Percentiles rank a stretch among this genome's conserved stretches.
phyloP scores from a whole-genome alignment of 2,329 filamentous ascomycete species.

The Colletotrichum melonis region DNA sequence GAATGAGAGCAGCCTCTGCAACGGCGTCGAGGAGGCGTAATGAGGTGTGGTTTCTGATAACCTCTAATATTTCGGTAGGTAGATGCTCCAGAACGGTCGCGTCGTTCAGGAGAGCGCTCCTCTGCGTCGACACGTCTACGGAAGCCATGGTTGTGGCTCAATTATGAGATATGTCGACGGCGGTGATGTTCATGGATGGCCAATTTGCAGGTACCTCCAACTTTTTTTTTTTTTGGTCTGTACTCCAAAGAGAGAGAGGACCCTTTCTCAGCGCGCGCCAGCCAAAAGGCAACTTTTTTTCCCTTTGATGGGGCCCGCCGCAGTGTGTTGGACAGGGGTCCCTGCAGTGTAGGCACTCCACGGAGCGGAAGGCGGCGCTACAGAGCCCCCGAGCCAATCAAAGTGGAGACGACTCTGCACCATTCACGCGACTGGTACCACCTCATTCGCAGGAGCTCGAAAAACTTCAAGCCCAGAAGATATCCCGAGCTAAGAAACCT shows the following conservation, averaged over 20 bases:
- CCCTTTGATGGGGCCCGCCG: slow-evolving; percentile 20
- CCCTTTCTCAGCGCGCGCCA: slow-evolving; percentile 31
- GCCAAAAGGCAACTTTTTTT: slow-evolving; percentile 50
- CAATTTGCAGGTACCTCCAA: slow-evolving; percentile 38
- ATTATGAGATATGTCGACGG: slow-evolving; percentile 33
- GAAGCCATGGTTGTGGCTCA: slow-evolving; percentile 58
- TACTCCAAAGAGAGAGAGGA: slow-evolving; percentile 5
- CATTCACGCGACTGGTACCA: slow-evolving; percentile 37
- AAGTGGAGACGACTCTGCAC: slow-evolving; percentile 32
- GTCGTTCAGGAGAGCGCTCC: slow-evolving; percentile 67
- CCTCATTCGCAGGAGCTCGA: slow-evolving; percentile 45
- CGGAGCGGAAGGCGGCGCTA: slow-evolving; percentile 45
- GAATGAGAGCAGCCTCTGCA: slow-evolving; percentile 75
- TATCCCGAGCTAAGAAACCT: slow-evolving; percentile 31
- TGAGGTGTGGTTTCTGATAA: slow-evolving; percentile 73
- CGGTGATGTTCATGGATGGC: slow-evolving; percentile 30
- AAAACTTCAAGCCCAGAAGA: slow-evolving; percentile 51
- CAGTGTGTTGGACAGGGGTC: slow-evolving; percentile 33
- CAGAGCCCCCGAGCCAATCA: slow-evolving; percentile 53
- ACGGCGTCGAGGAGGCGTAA: slow-evolving; percentile 78
- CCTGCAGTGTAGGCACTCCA: slow-evolving; percentile 36
- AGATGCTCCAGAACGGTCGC: slow-evolving; percentile 67
- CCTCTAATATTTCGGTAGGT: slow-evolving; percentile 75
- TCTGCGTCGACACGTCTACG: slow-evolving; percentile 66
- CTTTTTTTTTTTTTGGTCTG: slow-evolving; percentile 41